Evolutionary conservation across 139 green algal species (phyloP).

Genomic region (Chlorella sorokiniana): DNA sequence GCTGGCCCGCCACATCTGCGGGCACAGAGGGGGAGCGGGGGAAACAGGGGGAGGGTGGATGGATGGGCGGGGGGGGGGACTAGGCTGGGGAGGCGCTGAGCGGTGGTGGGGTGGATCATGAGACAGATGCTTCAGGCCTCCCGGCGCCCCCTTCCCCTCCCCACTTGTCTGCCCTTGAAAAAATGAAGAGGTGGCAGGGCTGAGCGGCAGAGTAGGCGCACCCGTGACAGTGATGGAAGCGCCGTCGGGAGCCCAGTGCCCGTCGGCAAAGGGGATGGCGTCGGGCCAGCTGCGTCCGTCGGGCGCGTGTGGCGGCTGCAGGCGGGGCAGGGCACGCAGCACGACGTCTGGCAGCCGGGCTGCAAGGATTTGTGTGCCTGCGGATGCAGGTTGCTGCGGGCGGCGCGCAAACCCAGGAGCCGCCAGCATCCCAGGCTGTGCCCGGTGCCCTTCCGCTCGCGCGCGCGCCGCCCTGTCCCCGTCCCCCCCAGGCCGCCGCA

Average conservation of each 20-base stretch:
- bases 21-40: constrained; percentile 31
- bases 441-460: background rate
- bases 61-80: too few relatives aligned
- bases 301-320: constrained; percentile 57
- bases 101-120: background rate
- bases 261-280: constrained; percentile 70
- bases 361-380: too few relatives aligned
- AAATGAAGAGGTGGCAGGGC: background rate
- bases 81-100: background rate
- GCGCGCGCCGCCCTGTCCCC: background rate
- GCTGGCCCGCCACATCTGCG: constrained; percentile 74
- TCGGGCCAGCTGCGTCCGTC: constrained; percentile 61
- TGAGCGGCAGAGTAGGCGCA: background rate
- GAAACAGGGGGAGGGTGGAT: background rate
- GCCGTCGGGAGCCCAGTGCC: constrained; percentile 67
- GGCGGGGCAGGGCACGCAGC: background rate
- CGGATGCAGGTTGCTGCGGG: too few relatives aligned
- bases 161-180: too few relatives aligned
- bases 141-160: too few relatives aligned
- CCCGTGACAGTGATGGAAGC: constrained; percentile 11
- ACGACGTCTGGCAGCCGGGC: background rate
- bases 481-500: background rate
- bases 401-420: too few relatives aligned
- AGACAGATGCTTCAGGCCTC: background rate
- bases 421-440: too few relatives aligned